Evolutionary conservation across 2,329 filamentous ascomycete genomes (phyloP), one percentile per base, ranked within the genome.

Genomic region (Cercospora beticola): DNA sequence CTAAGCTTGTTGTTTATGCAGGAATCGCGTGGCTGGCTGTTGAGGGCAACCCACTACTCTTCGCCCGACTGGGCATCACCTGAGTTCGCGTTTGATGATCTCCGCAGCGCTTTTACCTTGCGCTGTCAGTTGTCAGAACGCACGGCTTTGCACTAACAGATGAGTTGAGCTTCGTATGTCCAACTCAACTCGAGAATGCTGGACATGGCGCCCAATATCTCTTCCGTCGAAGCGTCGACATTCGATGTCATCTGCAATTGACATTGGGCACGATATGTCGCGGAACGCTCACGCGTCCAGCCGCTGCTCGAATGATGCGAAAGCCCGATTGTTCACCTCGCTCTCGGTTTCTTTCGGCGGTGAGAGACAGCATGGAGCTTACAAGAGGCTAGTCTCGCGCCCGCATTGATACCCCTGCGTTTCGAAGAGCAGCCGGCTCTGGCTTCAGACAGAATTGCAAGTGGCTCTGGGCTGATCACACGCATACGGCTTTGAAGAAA

Each of bases 1-100:
- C 95, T 5, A 98, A 97, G 82, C 81, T 99, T 69, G 91, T 99
- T 75, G 93, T 99, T 26, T 99, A 99, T 82, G 87, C 91, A 68
- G 95, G 94, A 93, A 97, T 97, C 79, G 93, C 86, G 62, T 93
- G 90, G 89, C 83, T 96, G 68, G 91, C 92, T 2, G 89, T 92
- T 1, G 91, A 92, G 73, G 83, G 86, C n/a, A 89, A 90, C 72
- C 92, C 92, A 0, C 82, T 92, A 28, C 79, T 92, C 49, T 94
- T 95, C 77, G 64, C 61, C 18, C 62, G 31, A 56, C 57, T 75
- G 21, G 76, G 76, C 56, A 68, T 74, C 28, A 54, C 58, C 33
- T 72, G 59, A 66, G 18, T 21, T 54, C 18, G 23, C 18, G 12
- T 40, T 5, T 5, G 14, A 40, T n/a, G 2, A 40, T 14, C 33